Evolutionary conservation across 192 early-diverging fungal genomes (phyloP).

Genomic region (Funneliformis mosseae): DNA sequence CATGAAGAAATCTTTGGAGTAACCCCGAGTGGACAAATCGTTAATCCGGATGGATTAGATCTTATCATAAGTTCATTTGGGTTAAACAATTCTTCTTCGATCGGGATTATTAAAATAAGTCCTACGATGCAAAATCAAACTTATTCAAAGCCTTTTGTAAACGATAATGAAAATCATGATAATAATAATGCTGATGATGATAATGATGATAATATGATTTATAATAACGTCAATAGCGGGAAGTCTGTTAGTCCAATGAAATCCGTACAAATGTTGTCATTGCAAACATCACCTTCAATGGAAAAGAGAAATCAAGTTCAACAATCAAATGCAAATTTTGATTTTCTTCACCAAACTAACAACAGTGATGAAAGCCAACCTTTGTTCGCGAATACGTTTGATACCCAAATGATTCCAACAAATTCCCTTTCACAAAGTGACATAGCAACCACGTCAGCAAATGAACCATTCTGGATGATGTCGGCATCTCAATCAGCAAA

Average conservation of each 20-base stretch:
- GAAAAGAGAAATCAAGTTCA: neutral
- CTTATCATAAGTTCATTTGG: neutral
- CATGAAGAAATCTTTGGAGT: slow-evolving; percentile 1
- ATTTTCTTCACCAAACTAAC: too few relatives aligned
- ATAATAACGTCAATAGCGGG: neutral
- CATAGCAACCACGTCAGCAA: neutral
- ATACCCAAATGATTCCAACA: neutral
- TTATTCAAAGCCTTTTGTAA: too few relatives aligned
- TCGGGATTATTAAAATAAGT: neutral
- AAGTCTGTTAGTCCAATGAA: neutral
- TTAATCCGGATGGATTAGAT: neutral
- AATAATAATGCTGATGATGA: too few relatives aligned
- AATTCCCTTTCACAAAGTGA: neutral
- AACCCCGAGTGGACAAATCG: neutral
- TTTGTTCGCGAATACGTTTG: neutral
- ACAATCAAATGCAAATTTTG: neutral
- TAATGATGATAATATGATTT: too few relatives aligned
- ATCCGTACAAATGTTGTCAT: neutral
- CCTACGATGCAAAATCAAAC: too few relatives aligned
- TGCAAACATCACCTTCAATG: too few relatives aligned
- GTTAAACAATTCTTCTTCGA: neutral
- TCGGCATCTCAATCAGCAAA: neutral
- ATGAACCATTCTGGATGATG: neutral
- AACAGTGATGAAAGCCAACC: too few relatives aligned
- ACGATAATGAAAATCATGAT: too few relatives aligned